Evolutionary conservation across 768 basidiomycete genomes (phyloP).

Genomic region (Mycena capillaripes): DNA sequence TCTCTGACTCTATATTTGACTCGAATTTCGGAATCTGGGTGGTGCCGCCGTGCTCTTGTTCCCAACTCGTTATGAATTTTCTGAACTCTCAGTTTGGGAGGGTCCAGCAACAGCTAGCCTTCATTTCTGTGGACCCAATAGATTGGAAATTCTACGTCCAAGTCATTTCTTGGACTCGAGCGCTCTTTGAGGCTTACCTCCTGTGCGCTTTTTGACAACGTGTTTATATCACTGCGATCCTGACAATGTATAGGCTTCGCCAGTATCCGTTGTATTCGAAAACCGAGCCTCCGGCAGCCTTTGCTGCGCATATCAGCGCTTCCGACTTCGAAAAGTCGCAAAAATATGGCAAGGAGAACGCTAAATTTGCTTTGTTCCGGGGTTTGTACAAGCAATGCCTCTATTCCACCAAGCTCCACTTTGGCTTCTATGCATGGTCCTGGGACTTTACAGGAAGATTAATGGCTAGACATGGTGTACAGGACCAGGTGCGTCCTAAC

Average conservation of each 20-base stretch:
- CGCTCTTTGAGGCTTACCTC: conserved; percentile 90
- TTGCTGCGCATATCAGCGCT: conserved; percentile 75
- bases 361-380: conserved; percentile 82
- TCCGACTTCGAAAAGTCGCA: conserved; percentile 92
- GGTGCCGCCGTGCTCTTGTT: too few species aligned
- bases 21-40: too few species aligned
- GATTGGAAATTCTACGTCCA: conserved; percentile 89
- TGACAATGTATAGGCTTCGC: conserved; percentile 58
- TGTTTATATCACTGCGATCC: conserved; percentile 3
- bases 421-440: conserved; percentile 85
- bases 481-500: conserved; percentile 82
- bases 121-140: conserved; percentile 78
- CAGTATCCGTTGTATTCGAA: conserved; percentile 91
- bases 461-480: conserved; percentile 67
- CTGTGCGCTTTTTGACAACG: conserved; percentile 68
- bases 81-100: conserved; percentile 68
- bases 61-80: conserved; percentile 63
- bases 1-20: too few species aligned
- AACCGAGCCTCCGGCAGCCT: conserved; percentile 75
- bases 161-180: conserved; percentile 79
- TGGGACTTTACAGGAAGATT: conserved; percentile 78
- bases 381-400: conserved; percentile 81
- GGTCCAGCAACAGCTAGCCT: conserved; percentile 75
- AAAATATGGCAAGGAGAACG: conserved; percentile 92
- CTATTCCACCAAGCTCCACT: conserved; percentile 80